phyloP scores from a whole-genome alignment of 164 flowering plant genomes.

The Saururus chinensis region DNA sequence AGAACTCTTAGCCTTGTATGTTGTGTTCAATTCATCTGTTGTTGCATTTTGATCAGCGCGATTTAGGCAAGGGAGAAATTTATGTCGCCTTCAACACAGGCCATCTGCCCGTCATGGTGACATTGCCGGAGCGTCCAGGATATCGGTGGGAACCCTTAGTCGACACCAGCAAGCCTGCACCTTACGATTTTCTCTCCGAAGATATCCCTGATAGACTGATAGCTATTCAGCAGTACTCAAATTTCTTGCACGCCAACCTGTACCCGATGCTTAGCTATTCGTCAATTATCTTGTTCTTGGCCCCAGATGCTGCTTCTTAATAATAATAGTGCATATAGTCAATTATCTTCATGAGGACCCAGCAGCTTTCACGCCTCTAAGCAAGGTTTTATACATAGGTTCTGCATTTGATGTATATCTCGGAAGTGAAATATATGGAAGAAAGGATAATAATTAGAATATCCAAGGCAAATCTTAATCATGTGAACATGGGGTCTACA shows the following conservation, averaged over 20 bases:
- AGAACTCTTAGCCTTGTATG: not conserved
- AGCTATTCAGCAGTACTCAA: slow-evolving; percentile 59
- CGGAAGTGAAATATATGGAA: no score
- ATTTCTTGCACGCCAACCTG: slow-evolving; percentile 58
- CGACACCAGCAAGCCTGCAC: slow-evolving; percentile 83
- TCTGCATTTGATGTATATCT: no score
- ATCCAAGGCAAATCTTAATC: no score
- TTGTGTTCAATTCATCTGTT: not conserved
- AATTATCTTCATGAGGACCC: not conserved
- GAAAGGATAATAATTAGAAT: no score
- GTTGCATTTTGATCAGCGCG: slow-evolving; percentile 32
- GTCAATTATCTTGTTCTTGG: slow-evolving; percentile 55
- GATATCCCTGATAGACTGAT: slow-evolving; percentile 43
- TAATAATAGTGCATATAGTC: not conserved
- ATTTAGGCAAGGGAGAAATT: slow-evolving; percentile 58
- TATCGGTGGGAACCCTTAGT: slow-evolving; percentile 85
- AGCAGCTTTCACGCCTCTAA: no score
- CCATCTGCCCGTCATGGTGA: slow-evolving; percentile 50
- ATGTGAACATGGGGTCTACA: no score
- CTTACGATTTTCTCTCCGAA: slow-evolving; percentile 57
- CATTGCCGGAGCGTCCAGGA: slow-evolving; percentile 74
- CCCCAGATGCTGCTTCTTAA: slow-evolving; percentile 26
- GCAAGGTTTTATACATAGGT: not conserved
- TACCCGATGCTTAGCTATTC: slow-evolving; percentile 95
- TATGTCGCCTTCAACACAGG: slow-evolving; percentile 77